A percentile compares a stretch with the other conserved stretches of the same genome.
These are phyloP conservation scores for Emmonsiellopsis sp. DNA, from an alignment of 2,329 filamentous ascomycete genomes.

Conservation along the genomic window DNA sequence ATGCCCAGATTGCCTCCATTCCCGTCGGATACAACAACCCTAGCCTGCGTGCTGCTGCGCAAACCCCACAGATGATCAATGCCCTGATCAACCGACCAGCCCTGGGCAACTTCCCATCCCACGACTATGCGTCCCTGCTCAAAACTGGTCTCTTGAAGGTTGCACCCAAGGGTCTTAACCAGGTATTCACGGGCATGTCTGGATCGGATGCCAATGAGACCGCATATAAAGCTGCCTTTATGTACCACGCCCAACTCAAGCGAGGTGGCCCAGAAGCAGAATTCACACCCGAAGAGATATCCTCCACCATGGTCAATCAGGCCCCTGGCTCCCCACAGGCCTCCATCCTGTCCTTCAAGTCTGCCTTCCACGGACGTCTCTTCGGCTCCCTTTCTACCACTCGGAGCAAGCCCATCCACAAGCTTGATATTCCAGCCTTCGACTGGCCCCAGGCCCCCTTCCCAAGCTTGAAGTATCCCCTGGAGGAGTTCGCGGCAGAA, in stretches of 20 bases:
- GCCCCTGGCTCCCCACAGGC: conserved; percentile 67
- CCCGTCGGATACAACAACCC: conserved; percentile 91
- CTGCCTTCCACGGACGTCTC: conserved; percentile 80
- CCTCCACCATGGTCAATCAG: conserved; percentile 70
- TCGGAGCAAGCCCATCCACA: conserved; percentile 87
- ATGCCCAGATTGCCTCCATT: conserved; percentile 88
- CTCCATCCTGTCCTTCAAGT: conserved; percentile 82
- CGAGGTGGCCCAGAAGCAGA: conserved; percentile 69
- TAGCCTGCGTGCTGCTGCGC: conserved; percentile 57
- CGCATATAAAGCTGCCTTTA: conserved; percentile 92
- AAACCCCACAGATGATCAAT: conserved; percentile 67
- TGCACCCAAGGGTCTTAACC: conserved; percentile 71
- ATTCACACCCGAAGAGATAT: conserved; percentile 68
- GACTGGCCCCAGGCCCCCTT: conserved; percentile 91
- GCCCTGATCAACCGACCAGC: conserved; percentile 82
- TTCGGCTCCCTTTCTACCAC: conserved; percentile 84
- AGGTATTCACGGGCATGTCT: conserved; percentile 84
- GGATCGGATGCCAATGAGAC: conserved; percentile 91
- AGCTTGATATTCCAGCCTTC: conserved; percentile 88
- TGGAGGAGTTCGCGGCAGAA: conserved; percentile 68
- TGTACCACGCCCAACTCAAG: conserved; percentile 74
- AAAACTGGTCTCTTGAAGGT: conserved; percentile 71
- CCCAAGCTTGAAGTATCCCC: conserved; percentile 75
- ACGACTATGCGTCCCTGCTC: conserved; percentile 73
- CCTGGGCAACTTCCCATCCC: conserved; percentile 80